Base-by-base conservation (phyloP, 495 filamentous ascomycete species). In the Penicillium paradoxum region DNA sequence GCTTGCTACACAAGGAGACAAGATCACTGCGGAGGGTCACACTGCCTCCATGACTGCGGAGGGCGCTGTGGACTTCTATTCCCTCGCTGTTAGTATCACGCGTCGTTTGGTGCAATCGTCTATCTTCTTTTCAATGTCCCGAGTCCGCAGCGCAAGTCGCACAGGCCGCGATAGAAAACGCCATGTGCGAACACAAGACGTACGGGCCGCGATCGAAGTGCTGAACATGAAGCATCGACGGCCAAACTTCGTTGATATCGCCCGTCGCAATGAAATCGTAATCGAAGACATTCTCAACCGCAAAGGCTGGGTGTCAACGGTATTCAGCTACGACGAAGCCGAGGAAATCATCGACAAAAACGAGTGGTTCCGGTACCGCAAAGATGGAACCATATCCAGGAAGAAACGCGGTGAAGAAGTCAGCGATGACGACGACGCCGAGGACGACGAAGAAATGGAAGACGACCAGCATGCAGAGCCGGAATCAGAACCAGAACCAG, bases 21-120 rank as follows among this genome's bases (percentile, higher is more conserved):
- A 36, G 1, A 34, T 51, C 29, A 43, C 49, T 0, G 18, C 39
- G 0, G 17, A 32, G 3, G 69, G 65, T 3, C 79, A 87, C 22
- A 64, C 55, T 3, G 89, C 90, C 0, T 79, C 86, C 0, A 81
- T 96, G 14, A 71, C 78, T 73, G 58, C 76, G 67, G 55, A 88
- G 79, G 84, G 86, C 1, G 76, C 92, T 10, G 75, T 80, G 19
- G 89, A 95, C 51, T 85, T 95, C 46, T 77, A 91, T 58, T 73
- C 78, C n/a, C 65, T 95, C 6, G 73, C 78, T 17, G 64, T 88
- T 9, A 84, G 73, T 49, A 53, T 91, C 15, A 91, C 86, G 0
- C 78, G 78, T 24, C 74, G 84, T n/a, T 63, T 96, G 17, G 71
- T 95, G 0, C 78, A 84, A 6, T 78, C 86, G 1, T 64, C 79